Evolutionary conservation across 495 filamentous ascomycete genomes (phyloP).

Genomic region (Penicillium egyptiacum): DNA sequence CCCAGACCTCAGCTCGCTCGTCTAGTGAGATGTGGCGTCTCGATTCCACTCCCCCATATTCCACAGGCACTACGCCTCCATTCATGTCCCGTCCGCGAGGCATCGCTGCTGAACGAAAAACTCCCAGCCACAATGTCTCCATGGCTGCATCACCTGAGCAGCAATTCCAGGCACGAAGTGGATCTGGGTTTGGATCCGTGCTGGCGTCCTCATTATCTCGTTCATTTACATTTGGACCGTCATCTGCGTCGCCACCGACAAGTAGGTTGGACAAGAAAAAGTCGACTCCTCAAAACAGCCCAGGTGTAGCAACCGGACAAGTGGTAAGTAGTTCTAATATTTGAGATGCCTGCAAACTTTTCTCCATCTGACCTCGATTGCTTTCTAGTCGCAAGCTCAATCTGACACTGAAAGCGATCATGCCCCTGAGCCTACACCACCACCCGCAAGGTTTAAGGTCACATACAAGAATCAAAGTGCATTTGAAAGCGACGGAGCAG

Average conservation of each 20-base stretch:
- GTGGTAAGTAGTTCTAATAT: conserved; percentile 62
- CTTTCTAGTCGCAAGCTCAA: conserved; percentile 34
- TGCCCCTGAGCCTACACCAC: conserved; percentile 26
- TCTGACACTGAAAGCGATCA: conserved; percentile 52
- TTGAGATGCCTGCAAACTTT: not conserved
- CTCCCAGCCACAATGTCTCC: conserved; percentile 59
- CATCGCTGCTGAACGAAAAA: conserved; percentile 37
- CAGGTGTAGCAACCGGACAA: conserved; percentile 58
- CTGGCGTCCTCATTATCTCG: conserved; percentile 71
- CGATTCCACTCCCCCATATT: conserved; percentile 53
- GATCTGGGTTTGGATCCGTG: conserved; percentile 54
- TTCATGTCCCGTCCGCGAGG: conserved; percentile 32
- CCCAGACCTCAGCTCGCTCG: conserved; percentile 56
- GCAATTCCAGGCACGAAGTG: conserved; percentile 45
- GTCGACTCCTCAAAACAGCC: conserved; percentile 64
- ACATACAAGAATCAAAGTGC: conserved; percentile 71
- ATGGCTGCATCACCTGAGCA: conserved; percentile 66
- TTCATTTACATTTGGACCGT: conserved; percentile 63
- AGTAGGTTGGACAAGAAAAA: conserved; percentile 55
- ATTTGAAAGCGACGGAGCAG: conserved; percentile 76
- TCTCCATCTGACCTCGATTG: conserved; percentile 2
- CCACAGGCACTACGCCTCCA: conserved; percentile 69
- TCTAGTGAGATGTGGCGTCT: conserved; percentile 42
- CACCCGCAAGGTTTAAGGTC: conserved; percentile 52
- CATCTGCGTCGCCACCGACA: conserved; percentile 65